Evolutionary conservation across 2,329 filamentous ascomycete species (phyloP), one percentile per base, ranked within the genome.

Genomic region (Diaporthe nobilis): DNA sequence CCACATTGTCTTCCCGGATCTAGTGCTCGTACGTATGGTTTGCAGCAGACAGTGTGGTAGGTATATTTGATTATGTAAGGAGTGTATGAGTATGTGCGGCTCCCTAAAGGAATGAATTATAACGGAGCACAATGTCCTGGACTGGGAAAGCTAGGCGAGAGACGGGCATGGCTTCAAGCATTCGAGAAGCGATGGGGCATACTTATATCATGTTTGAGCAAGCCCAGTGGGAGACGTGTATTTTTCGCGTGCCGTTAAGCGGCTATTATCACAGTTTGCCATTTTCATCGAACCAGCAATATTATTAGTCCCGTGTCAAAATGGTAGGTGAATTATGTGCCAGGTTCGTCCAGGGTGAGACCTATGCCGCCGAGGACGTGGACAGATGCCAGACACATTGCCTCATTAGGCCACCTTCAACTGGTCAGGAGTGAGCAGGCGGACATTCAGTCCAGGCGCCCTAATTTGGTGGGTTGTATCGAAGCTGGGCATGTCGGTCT

Each of bases 361-460:
- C 57, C n/a, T 55, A 34, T 34, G 17, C 37, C 9, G 42, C 47
- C 22, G 47, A 42, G 15, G 20, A 44, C 47, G 20, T 10, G 44
- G 57, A 57, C 58, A 65, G 22, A 51, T 65, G 58, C 58, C 25
- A 73, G 47, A 73, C 71, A 65, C 22, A n/a, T 61, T 31, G n/a
- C 58, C 71, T 25, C 55, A 44, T 20, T 17, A 8, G 22, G 34
- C 28, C n/a, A 28, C 20, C 13, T 65, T 22, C 60, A 44, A 73
- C 47, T 42, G 71, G 34, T 22, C 49, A 47, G n/a, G 34, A 61
- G 47, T 31, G 42, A n/a, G 34, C 65, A 73, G 58, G 71, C 58
- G 58, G 47, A 51, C 42, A 31, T 65, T 17, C 51, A 44, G 25
- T n/a, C 53, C 55, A 44, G 34, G 49, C 42, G 60, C n/a, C 53